Percentiles rank a stretch among this genome's conserved stretches.
phyloP scores from a whole-genome alignment of 768 basidiomycete genomes.

The Tephrocybe sp. region DNA sequence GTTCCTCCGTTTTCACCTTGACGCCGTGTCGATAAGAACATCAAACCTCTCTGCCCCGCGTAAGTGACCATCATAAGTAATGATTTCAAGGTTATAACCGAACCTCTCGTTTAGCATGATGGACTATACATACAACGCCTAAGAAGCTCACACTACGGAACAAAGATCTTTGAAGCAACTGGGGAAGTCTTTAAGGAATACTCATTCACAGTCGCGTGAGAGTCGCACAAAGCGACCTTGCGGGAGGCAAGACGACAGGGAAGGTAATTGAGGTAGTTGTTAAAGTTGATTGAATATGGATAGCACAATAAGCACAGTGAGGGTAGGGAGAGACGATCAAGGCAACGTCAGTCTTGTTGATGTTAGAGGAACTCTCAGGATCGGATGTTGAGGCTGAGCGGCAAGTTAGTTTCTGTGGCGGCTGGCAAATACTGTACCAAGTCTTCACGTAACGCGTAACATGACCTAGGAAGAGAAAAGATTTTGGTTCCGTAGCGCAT shows the following conservation, averaged over 20 bases:
- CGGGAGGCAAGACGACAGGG: slow-evolving; percentile 74
- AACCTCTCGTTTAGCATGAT: slow-evolving; percentile 47
- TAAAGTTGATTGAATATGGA: slow-evolving; percentile 49
- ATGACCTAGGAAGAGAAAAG: too few relatives aligned
- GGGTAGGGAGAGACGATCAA: too few relatives aligned
- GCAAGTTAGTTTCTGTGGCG: too few relatives aligned
- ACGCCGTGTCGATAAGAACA: slow-evolving; percentile 76
- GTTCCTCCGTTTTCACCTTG: slow-evolving; percentile 74
- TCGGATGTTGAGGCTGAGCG: too few relatives aligned
- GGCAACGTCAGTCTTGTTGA: too few relatives aligned
- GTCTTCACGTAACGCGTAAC: too few relatives aligned
- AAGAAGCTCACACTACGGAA: slow-evolving; percentile 70
- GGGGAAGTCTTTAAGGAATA: slow-evolving; percentile 71
- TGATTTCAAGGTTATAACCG: background rate
- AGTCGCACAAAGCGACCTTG: slow-evolving; percentile 77
- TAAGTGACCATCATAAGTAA: slow-evolving; percentile 30
- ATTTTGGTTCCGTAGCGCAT: too few relatives aligned
- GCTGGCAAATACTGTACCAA: too few relatives aligned
- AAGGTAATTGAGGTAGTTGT: slow-evolving; percentile 90
- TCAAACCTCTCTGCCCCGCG: slow-evolving; percentile 77
- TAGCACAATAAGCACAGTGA: too few relatives aligned
- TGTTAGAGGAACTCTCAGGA: too few relatives aligned
- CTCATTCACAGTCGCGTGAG: slow-evolving; percentile 71
- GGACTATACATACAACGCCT: slow-evolving; percentile 72
- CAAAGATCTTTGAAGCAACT: slow-evolving; percentile 61